phyloP scores from a whole-genome alignment of 2,329 filamentous ascomycete genomes.

The Emergomyces pasteurianus region DNA sequence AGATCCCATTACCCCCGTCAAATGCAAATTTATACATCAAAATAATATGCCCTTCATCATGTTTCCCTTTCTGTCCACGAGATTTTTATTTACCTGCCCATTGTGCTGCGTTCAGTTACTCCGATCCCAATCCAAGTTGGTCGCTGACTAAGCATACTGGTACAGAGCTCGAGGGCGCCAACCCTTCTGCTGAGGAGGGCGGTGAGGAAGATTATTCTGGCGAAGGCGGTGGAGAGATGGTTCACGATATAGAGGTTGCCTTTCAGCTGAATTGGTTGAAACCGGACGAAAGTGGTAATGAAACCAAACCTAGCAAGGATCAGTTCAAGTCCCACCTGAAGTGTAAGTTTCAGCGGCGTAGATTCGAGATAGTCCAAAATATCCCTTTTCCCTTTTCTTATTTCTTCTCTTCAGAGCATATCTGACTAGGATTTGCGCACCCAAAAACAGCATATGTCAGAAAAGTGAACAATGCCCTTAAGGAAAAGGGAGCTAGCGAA shows the following conservation, averaged over 20 bases:
- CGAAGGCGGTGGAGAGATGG: conserved; percentile 47
- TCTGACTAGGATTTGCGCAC: not conserved
- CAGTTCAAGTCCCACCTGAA: conserved; percentile 73
- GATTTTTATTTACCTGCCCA: not conserved
- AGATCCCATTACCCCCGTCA: not conserved
- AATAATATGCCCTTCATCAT: not conserved
- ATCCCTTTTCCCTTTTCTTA: not conserved
- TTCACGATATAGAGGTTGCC: conserved; percentile 87
- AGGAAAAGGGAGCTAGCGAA: conserved; percentile 48
- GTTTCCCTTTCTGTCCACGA: not conserved
- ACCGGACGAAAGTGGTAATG: conserved; percentile 22
- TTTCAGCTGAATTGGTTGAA: conserved; percentile 66
- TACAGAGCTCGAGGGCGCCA: conserved; percentile 56
- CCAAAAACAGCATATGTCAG: conserved; percentile 68
- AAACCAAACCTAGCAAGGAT: conserved; percentile 58
- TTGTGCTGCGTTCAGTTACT: not conserved
- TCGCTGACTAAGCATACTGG: not conserved
- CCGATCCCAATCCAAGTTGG: not conserved
- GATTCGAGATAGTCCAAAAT: not conserved
- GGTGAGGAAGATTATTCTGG: conserved; percentile 57
- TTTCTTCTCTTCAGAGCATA: conserved; percentile 5
- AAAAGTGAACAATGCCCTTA: conserved; percentile 61
- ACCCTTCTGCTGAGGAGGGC: conserved; percentile 90
- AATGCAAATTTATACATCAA: not conserved
- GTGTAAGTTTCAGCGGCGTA: conserved; percentile 41